Evolutionary conservation across 192 early-diverging fungal species (phyloP).

Genomic region (Podila clonocystis): DNA sequence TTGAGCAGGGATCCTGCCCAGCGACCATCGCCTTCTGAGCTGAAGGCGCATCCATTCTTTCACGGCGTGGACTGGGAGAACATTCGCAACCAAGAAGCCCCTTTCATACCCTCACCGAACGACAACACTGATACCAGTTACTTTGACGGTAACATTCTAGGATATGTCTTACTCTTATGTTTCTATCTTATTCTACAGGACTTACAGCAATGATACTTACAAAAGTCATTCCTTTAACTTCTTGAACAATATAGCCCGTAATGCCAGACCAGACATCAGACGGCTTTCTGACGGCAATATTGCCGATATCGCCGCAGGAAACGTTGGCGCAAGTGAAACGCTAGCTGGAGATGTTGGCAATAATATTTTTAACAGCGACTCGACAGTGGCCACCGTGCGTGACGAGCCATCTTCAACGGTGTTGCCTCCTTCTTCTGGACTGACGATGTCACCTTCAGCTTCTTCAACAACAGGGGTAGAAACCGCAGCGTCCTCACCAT

Average conservation of each 20-base stretch:
- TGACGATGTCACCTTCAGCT: conserved; percentile 1
- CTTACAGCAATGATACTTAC: too few species aligned
- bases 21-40: conserved; percentile 70
- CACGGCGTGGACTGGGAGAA: conserved; percentile 79
- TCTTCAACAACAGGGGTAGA: background rate
- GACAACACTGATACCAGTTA: conserved; percentile 92
- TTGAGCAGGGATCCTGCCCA: conserved; percentile 77
- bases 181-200: conserved; percentile 4
- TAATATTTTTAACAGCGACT: background rate
- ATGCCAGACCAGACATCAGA: conserved; percentile 82
- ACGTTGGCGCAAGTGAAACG: background rate
- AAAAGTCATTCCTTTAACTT: too few species aligned
- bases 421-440: background rate
- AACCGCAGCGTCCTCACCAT: conserved; percentile 1
- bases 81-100: conserved; percentile 79
- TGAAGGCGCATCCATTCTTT: conserved; percentile 82
- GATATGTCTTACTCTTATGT: background rate
- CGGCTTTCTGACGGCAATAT: conserved; percentile 74
- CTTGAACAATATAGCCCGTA: conserved; percentile 55
- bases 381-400: background rate
- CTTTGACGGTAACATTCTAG: conserved; percentile 72
- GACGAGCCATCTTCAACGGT: background rate
- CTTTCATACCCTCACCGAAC: conserved; percentile 85
- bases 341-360: background rate
- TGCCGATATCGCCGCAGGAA: conserved; percentile 51